These are phyloP conservation scores for Lathyrus sativus DNA, from an alignment of 306 rosid species.

Conservation along the genomic window DNA sequence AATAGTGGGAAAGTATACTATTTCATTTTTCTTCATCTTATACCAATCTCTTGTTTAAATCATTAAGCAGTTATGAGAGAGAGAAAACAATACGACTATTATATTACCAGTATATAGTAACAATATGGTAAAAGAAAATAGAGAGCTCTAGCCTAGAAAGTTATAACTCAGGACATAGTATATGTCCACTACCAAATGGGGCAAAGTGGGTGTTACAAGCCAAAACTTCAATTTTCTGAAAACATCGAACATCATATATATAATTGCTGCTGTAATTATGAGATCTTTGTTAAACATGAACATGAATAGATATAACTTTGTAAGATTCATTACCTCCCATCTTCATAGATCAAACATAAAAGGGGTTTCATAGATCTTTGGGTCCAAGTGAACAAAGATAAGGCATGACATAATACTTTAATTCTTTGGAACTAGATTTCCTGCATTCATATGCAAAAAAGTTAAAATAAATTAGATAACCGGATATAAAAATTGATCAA, in stretches of 20 bases:
- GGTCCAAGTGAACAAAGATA: conserved; percentile 72
- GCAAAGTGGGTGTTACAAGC: too few species aligned
- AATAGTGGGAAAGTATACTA: too few species aligned
- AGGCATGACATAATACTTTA: conserved; percentile 75
- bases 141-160: too few species aligned
- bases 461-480: conserved; percentile 7
- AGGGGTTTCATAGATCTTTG: conserved; percentile 61
- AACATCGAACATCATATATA: background rate
- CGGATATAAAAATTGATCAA: too few species aligned
- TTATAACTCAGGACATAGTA: too few species aligned
- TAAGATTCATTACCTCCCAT: conserved; percentile 71
- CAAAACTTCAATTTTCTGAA: conserved; percentile 46
- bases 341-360: conserved; percentile 79
- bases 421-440: conserved; percentile 67
- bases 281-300: background rate
- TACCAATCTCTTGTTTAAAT: conserved; percentile 8
- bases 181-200: too few species aligned
- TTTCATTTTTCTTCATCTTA: conserved; percentile 73
- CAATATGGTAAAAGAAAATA: conserved; percentile 69
- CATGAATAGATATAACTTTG: background rate
- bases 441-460: conserved; percentile 43
- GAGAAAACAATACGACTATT: background rate
- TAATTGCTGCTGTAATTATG: background rate
- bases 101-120: conserved; percentile 62
- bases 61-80: background rate